Percentiles rank a stretch among this genome's conserved stretches.
These are phyloP conservation scores for Phytophthora kernoviae DNA, from an alignment of 352 stramenopile genomes.

Conservation along the genomic window DNA sequence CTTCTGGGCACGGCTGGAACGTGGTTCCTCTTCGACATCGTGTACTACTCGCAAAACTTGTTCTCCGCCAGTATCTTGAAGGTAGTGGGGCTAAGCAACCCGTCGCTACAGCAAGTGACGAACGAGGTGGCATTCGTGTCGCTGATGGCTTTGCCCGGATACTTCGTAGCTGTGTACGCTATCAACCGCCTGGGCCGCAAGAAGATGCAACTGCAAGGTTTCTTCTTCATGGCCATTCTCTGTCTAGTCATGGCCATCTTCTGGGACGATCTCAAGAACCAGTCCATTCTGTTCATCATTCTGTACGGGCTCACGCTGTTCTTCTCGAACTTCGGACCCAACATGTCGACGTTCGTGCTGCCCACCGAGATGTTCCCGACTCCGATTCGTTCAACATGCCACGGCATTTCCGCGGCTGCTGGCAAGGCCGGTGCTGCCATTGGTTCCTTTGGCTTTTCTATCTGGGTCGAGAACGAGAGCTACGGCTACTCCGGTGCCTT, in stretches of 20 bases:
- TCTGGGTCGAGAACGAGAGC: conserved; percentile 50
- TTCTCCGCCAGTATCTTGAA: conserved; percentile 65
- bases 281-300: conserved; percentile 59
- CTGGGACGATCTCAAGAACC: conserved; percentile 51
- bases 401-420: conserved; percentile 82
- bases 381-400: conserved; percentile 76
- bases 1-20: conserved; percentile 61
- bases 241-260: conserved; percentile 55
- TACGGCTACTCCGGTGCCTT: conserved; percentile 52
- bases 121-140: conserved; percentile 57
- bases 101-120: conserved; percentile 50
- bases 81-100: conserved; percentile 46
- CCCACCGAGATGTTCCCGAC: conserved; percentile 83
- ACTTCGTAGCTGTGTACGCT: conserved; percentile 67
- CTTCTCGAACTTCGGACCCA: conserved; percentile 82
- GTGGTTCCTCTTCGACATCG: conserved; percentile 84
- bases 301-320: conserved; percentile 75
- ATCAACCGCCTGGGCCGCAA: conserved; percentile 64
- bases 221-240: conserved; percentile 56
- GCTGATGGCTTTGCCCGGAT: conserved; percentile 67
- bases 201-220: conserved; percentile 68
- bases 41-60: conserved; percentile 72
- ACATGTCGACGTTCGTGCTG: conserved; percentile 86
- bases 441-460: conserved; percentile 54
- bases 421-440: conserved; percentile 83